Evolutionary conservation across 2,329 filamentous ascomycete species (phyloP).

Genomic region (Penicillium psychrosexuale): DNA sequence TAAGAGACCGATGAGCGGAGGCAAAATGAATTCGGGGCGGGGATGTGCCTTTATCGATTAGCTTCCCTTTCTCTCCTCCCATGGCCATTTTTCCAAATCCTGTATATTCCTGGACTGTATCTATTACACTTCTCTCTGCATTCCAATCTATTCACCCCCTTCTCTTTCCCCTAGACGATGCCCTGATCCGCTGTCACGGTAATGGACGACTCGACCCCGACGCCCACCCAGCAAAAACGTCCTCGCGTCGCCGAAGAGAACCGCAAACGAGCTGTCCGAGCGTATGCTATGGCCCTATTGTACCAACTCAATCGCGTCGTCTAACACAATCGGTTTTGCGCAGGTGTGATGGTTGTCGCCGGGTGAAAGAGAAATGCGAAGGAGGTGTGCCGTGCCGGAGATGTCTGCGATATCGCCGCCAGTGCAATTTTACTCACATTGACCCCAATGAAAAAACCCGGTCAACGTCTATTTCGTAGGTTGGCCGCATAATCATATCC

Average conservation of each 20-base stretch:
- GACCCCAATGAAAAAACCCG: constrained; percentile 35
- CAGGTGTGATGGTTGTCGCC: constrained; percentile 55
- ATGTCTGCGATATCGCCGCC: constrained; percentile 51
- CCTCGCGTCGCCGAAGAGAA: constrained; percentile 43
- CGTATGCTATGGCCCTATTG: constrained; percentile 28
- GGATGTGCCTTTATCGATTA: constrained; percentile 7
- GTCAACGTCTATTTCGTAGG: constrained; percentile 35
- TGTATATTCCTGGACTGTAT: neutral
- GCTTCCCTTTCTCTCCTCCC: constrained; percentile 5
- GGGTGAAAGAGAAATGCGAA: constrained; percentile 57
- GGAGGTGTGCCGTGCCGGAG: constrained; percentile 55
- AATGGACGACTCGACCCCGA: constrained; percentile 33
- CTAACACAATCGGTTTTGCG: constrained; percentile 13
- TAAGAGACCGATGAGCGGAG: neutral
- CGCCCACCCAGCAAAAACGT: constrained; percentile 34
- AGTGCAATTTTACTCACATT: constrained; percentile 49
- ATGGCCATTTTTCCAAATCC: neutral
- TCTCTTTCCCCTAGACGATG: constrained; percentile 20
- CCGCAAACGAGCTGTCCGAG: constrained; percentile 41
- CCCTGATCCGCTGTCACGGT: constrained; percentile 25
- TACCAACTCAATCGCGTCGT: neutral
- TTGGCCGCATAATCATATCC: neutral
- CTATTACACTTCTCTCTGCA: neutral
- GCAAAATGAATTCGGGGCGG: neutral
- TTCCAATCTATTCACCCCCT: neutral